Evolutionary conservation across 2,329 filamentous ascomycete genomes (phyloP).

Genomic region (Colletotrichum eleusines): DNA sequence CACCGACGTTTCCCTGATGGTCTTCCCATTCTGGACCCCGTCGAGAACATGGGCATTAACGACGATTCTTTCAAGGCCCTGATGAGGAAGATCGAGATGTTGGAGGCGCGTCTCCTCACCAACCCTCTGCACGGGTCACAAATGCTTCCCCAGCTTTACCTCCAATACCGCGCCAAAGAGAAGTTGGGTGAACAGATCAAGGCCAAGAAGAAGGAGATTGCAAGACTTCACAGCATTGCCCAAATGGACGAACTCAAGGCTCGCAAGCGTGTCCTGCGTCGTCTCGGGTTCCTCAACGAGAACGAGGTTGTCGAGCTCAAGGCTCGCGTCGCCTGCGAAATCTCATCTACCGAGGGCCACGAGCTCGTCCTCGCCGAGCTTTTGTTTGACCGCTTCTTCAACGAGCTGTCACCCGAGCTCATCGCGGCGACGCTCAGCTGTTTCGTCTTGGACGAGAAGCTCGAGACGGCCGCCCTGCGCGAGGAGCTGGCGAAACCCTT

Average conservation of each 20-base stretch:
- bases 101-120: conserved; percentile 88
- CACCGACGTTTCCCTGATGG: conserved; percentile 92
- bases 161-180: conserved; percentile 87
- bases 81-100: conserved; percentile 93
- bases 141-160: conserved; percentile 84
- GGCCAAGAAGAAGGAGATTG: conserved; percentile 87
- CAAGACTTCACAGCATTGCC: conserved; percentile 85
- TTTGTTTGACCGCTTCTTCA: conserved; percentile 98
- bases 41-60: conserved; percentile 95
- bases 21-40: conserved; percentile 87
- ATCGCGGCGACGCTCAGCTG: conserved; percentile 89
- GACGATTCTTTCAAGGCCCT: conserved; percentile 96
- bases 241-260: conserved; percentile 97
- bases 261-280: conserved; percentile 92
- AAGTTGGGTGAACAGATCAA: conserved; percentile 84
- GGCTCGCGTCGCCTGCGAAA: conserved; percentile 96
- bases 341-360: conserved; percentile 90
- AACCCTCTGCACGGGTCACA: conserved; percentile 95
- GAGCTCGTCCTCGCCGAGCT: conserved; percentile 94
- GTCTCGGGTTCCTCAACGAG: conserved; percentile 95
- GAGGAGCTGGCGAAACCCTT: conserved; percentile 90
- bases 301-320: conserved; percentile 96
- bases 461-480: conserved; percentile 80
- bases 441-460: conserved; percentile 98
- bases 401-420: conserved; percentile 89